Evolutionary conservation across 2,329 filamentous ascomycete genomes (phyloP), one percentile per base, ranked within the genome.

Genomic region (Tolypocladium ophioglossoides): DNA sequence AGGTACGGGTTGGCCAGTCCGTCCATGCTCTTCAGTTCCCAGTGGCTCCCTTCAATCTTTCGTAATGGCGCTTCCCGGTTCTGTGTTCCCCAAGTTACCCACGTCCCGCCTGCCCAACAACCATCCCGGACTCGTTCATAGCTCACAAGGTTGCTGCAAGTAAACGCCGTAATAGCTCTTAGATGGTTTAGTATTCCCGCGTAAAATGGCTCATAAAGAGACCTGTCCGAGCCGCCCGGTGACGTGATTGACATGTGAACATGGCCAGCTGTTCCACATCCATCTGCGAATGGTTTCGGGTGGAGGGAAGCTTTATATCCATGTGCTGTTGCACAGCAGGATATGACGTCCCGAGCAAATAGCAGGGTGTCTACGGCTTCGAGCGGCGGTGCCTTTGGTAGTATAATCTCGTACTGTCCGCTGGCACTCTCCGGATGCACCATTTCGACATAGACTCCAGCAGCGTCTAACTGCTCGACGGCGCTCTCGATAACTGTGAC

Each of bases 1-100:
- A 95, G 68, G 64, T 94, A 95, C 53, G 84, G 80, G 64, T 95
- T 95, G 3, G 88, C 86, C 20, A 90, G 70, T 0, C 89, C 89
- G 63, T 95, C 89, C n/a, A 92, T 64, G 53, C 79, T 82, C 63
- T 89, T 86, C 24, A 95, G 61, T 69, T 95, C 89, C 86, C 88
- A 95, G 63, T 89, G 85, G 22, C 81, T 83, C 2, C 68, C 72
- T 3, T 73, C 72, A 50, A 90, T 78, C 65, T 86, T 84, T 14
- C 89, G 79, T 11, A 95, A 73, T 0, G 89, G 85, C 5, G 82
- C 76, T 71, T 92, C 87, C 20, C 87, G 82, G 67, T 94, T 94
- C 69, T 94, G 84, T 5, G 83, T 87, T 14, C 89, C 89, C 89
- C 88, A 95, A 0, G 85, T 73, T 0, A 91, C 79, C 84, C 85